Base-by-base conservation (phyloP, 371 early-diverging fungal genomes). In the Blakeslea trispora region DNA sequence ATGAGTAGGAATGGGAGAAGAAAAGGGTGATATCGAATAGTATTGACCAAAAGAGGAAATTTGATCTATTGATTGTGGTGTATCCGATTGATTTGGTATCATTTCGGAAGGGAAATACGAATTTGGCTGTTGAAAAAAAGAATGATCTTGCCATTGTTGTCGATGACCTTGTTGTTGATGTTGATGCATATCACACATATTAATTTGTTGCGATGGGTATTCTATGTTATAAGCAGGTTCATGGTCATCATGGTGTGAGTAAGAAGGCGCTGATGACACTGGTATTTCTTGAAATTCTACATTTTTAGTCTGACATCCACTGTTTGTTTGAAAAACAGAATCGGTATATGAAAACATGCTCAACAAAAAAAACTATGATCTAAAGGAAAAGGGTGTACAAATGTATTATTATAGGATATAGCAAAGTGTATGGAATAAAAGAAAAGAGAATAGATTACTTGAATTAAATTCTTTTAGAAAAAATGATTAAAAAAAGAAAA, bases 281-380 rank as follows among this genome's bases (percentile, higher is more conserved):
- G 43, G 49, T 32, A 39, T 50, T 41, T 39, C 40, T 49, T 50
- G 44, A 37, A 45, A 23, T 18, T 45, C 31, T 18, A 40, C 17
- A 21, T 58, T 45, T 51, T 58, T 58, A 5, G 46, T 45, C 24
- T 51, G 59, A 39, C 51, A 37, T 21, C 40, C 46, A 14, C 19
- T 47, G 28, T 11, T 24, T 41, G 46, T 41, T 47, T 59, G 48
- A 34, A 47, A 59, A 34, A 52, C 34, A 10, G 59, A 42, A 28
- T 53, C 59, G 35, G 42, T 53, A 47, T 59, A 59, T 17, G 59
- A 59, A 47, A 53, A 59, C 59, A 59, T 59, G 6, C 6, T 24
- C 31, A 41, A 31, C 42, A 31, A 31, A 42, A 52, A 52, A 23
- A 31, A 51, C 23, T 44, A 10, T 6, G 1, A 13, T 44, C 13